Evolutionary conservation across 768 basidiomycete genomes (phyloP).

Genomic region (Tephrocybe sp.): DNA sequence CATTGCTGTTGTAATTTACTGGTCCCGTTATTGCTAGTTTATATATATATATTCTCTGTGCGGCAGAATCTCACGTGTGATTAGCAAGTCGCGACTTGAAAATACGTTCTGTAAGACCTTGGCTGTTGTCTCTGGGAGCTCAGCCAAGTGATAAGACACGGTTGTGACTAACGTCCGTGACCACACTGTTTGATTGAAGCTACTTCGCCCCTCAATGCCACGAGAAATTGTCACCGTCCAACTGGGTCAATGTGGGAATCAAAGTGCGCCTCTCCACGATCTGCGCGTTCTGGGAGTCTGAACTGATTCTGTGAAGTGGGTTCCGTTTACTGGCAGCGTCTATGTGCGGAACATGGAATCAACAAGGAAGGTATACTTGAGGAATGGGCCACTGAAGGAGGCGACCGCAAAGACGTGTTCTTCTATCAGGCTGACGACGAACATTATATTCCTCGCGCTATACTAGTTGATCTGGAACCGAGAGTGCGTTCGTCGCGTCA

Average conservation of each 20-base stretch:
- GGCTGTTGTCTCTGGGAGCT: no score
- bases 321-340: constrained; percentile 96
- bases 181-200: constrained; percentile 1
- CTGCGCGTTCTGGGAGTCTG: not conserved
- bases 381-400: constrained; percentile 94
- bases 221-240: constrained; percentile 84
- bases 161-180: constrained; percentile 15
- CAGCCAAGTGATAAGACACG: no score
- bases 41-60: no score
- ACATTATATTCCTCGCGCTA: constrained; percentile 96
- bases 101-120: no score
- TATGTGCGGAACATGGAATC: constrained; percentile 98
- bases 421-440: constrained; percentile 99
- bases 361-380: constrained; percentile 93
- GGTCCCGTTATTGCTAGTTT: no score
- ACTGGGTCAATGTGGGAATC: constrained; percentile 91
- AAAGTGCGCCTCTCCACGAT: constrained; percentile 56
- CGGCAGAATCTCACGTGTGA: no score
- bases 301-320: constrained; percentile 62
- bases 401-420: constrained; percentile 98
- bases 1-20: not conserved
- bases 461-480: constrained; percentile 95
- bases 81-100: no score
- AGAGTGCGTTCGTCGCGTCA: constrained; percentile 55
- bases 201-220: constrained; percentile 61